Base-by-base conservation (phyloP, 2,329 filamentous ascomycete species). In the Davidsoniella virescens region DNA sequence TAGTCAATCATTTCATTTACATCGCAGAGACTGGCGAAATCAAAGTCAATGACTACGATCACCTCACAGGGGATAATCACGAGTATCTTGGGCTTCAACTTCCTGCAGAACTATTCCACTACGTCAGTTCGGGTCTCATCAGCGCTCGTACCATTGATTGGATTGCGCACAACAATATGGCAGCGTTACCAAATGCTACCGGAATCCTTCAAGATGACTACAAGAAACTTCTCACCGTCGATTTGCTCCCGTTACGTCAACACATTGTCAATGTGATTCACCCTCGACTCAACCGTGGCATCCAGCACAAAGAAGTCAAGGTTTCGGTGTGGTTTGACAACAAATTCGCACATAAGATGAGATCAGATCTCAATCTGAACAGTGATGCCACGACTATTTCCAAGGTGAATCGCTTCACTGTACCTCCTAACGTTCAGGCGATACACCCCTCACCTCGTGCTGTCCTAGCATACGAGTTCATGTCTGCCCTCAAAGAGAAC, bases 61-160 rank as follows among this genome's bases (percentile, higher is more conserved):
- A 78, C 50, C 75, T 87, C 17, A 88, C 92, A 2, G 75, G 75
- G 43, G 88, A 96, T 61, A 81, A 92, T 56, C 85, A 93, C 61
- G 82, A 90, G 59, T 88, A 95, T 61, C 77, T 95, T 54, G 87
- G 87, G n/a, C 77, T 93, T 53, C 83, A 88, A 53, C 71, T 98
- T 4, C 87, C 92, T 0, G 80, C 87, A 39, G 92, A 98, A 64
- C 71, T 96, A 16, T 88, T 90, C 62, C 84, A 87, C 63, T 96
- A 96, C 63, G 72, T 95, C 46, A 87, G 87, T 52, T 80, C 76
- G 47, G 92, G 87, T 33, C 68, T 95, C 41, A 78, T 96, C 56
- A 79, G 85, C 25, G 73, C 87, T 20, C 78, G 85, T 44, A 71
- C 94, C 37, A 73, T 94, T 10, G 85, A 83, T 62, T 90, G 81